Percentiles rank a stretch among this genome's conserved stretches.
These are phyloP conservation scores for Ustilago sp. DNA, from an alignment of 1,284 basidiomycete genomes.

Conservation along the genomic window DNA sequence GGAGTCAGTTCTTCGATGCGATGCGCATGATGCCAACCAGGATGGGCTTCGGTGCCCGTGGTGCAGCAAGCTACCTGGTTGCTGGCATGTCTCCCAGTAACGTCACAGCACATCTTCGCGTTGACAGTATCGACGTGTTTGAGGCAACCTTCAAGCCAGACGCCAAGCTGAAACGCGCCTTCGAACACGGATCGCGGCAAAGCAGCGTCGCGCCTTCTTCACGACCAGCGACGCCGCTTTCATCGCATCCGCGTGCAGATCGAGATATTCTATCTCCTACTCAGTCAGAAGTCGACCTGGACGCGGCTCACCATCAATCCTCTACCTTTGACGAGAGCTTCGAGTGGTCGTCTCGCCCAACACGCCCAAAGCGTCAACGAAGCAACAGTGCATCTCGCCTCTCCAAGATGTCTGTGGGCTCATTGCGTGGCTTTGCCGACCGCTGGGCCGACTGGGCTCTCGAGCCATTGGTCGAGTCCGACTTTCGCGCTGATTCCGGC, in stretches of 20 bases:
- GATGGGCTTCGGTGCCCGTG: conserved; percentile 51
- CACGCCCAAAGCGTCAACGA: conserved; percentile 21
- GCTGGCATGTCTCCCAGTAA: conserved; percentile 56
- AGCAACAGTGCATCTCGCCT: conserved; percentile 43
- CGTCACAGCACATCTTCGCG: conserved; percentile 33
- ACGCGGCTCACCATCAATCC: neutral
- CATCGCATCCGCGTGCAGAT: conserved; percentile 4
- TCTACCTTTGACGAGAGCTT: conserved; percentile 19
- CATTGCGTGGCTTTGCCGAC: conserved; percentile 53
- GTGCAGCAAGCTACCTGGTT: conserved; percentile 49
- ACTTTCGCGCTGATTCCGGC: conserved; percentile 54
- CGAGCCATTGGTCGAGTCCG: conserved; percentile 51
- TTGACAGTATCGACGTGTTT: conserved; percentile 55
- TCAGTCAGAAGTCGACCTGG: conserved; percentile 25
- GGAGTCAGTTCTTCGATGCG: conserved; percentile 23
- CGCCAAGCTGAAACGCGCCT: neutral
- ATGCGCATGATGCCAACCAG: conserved; percentile 49
- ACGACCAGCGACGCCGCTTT: conserved; percentile 7
- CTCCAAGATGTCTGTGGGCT: conserved; percentile 27
- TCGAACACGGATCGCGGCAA: neutral
- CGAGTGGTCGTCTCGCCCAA: conserved; percentile 28
- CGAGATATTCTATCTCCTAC: conserved; percentile 20
- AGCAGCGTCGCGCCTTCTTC: conserved; percentile 10
- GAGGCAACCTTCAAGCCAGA: conserved; percentile 46
- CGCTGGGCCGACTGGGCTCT: conserved; percentile 64